Evolutionary conservation across 2,329 filamentous ascomycete genomes (phyloP).

Genomic region (Ophidiomyces ophidiicola): DNA sequence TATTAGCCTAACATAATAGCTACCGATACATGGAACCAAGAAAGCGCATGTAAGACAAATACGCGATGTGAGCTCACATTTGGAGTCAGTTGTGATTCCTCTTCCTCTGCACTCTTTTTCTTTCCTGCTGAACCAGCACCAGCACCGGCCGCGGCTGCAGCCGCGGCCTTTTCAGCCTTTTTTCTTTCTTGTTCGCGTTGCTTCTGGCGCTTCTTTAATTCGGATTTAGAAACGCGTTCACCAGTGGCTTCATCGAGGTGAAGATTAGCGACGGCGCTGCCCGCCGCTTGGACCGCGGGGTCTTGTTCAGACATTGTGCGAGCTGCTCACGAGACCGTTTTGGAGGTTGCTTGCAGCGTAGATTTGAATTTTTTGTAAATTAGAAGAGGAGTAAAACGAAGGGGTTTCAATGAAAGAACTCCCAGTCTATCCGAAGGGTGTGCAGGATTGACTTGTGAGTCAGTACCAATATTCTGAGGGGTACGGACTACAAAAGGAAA

Average conservation of each 20-base stretch:
- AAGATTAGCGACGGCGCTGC: conserved; percentile 51
- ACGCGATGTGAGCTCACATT: too few species aligned
- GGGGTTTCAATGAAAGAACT: neutral
- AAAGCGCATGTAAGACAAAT: conserved; percentile 17
- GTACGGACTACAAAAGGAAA: too few species aligned
- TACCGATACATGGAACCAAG: neutral
- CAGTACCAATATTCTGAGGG: neutral
- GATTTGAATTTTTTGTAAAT: too few species aligned
- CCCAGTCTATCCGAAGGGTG: neutral
- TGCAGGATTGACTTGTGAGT: neutral
- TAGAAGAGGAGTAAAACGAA: neutral
- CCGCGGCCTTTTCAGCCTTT: conserved; percentile 74
- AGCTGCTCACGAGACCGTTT: conserved; percentile 5
- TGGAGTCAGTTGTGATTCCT: conserved; percentile 60
- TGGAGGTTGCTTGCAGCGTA: neutral
- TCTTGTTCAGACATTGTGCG: conserved; percentile 31
- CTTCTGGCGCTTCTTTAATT: conserved; percentile 95
- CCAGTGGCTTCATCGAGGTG: conserved; percentile 87
- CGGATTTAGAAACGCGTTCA: conserved; percentile 70
- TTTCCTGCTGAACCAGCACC: conserved; percentile 26
- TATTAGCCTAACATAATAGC: neutral
- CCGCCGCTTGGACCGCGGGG: conserved; percentile 35
- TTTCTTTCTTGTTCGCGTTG: conserved; percentile 71
- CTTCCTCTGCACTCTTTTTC: conserved; percentile 48
- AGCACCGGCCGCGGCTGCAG: conserved; percentile 20